phyloP scores from a whole-genome alignment of 1,284 basidiomycete genomes.

The Moesziomyces sp. region DNA sequence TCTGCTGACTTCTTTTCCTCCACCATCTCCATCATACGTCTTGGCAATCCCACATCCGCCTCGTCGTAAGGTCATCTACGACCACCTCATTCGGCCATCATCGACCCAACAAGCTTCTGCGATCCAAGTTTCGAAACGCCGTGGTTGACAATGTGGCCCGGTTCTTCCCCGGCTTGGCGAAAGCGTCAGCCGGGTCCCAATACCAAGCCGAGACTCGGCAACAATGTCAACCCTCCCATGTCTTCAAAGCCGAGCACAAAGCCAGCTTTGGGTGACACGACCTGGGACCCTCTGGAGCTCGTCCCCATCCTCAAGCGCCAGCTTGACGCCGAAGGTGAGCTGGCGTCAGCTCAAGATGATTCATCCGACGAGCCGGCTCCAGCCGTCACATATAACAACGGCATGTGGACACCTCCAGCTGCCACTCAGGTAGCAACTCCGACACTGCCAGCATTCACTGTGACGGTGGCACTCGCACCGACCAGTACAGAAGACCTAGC shows the following conservation, averaged over 20 bases:
- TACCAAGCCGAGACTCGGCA: constrained; percentile 21
- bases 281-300: constrained; percentile 1
- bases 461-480: not conserved
- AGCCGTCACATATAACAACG: constrained; percentile 25
- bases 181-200: constrained; percentile 13
- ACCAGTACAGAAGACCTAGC: not conserved
- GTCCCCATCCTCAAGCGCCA: constrained; percentile 10
- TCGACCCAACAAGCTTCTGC: not conserved
- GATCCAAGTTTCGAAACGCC: not conserved
- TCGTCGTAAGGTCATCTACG: too few relatives aligned
- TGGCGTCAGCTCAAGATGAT: not conserved
- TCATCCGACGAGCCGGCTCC: not conserved
- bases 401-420: constrained; percentile 39
- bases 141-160: constrained; percentile 18
- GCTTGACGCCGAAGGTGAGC: constrained; percentile 5
- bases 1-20: too few relatives aligned
- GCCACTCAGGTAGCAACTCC: not conserved
- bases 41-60: too few relatives aligned
- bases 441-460: constrained; percentile 9
- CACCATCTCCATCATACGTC: too few relatives aligned
- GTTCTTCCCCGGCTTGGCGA: constrained; percentile 25
- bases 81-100: too few relatives aligned
- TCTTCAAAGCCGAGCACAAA: not conserved
- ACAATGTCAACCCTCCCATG: constrained; percentile 12
- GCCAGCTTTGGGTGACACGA: not conserved